Base-by-base conservation (phyloP, 2,329 filamentous ascomycete species). In the Botrytis fabae region DNA sequence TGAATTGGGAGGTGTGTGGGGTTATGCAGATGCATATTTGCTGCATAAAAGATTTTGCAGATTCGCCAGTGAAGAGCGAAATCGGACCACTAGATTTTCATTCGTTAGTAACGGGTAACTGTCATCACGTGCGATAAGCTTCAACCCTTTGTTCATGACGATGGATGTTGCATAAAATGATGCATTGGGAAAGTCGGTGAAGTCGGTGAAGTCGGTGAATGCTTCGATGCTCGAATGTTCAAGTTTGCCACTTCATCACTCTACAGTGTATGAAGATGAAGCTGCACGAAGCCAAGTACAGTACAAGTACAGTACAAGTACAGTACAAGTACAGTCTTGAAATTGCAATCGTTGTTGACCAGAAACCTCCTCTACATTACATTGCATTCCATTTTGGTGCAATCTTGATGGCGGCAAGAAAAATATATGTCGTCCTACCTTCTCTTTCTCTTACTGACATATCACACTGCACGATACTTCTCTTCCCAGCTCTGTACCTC, bases 41-140 rank as follows among this genome's bases (percentile, higher is more conserved):
- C 9, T 63, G 61, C 61, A 63, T 63, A 63, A 42, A 42, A n/a
- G 8, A 20, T 16, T 20, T 20, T 38, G 0, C 14, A 51, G 16
- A 2, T 48, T 25, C 5, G 1, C 18, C 51, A 25, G 32, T 38
- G 14, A 40, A 28, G 25, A 54, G 64, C 64, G 64, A 54, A 32
- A 54, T 28, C 64, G 64, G 64, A 68, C 64, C 35, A 68, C 25
- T 68, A 42, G 35, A 57, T 54, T 68, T 38, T 68, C 35, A 68
- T 54, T 42, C 25, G 46, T 68, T 40, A 68, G 64, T 42, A 32
- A 68, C 9, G 12, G 1, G 40, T 25, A 12, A 54, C 40, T 8
- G 3, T 8, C 16, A 20, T 68, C 64, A 68, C 64, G 64, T 68
- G 64, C 4, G 40, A 46, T 32, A 32, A 54, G 48, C 48, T n/a